Conservation (phyloP, 2,329 filamentous ascomycete genomes). For the Fusarium haematococcum region DNA sequence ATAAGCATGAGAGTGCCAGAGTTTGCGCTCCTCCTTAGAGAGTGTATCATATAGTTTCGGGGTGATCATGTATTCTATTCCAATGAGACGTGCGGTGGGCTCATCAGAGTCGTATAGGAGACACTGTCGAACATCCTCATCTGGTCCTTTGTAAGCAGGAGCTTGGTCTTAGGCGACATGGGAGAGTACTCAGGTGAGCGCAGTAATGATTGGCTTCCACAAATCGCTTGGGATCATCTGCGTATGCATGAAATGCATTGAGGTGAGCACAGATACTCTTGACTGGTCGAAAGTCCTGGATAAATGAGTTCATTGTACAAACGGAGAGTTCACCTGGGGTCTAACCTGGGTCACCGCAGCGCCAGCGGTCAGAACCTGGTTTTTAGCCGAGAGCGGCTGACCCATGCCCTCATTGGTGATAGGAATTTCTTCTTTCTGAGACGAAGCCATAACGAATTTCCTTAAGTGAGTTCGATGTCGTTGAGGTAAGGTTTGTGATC, state of each 20-base stretch:
- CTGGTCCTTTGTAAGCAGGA: slow-evolving; percentile 50
- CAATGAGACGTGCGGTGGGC: slow-evolving; percentile 78
- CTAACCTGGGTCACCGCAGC: slow-evolving; percentile 68
- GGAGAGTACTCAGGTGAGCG: slow-evolving; percentile 69
- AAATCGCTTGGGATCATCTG: slow-evolving; percentile 74
- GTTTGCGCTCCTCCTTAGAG: slow-evolving; percentile 72
- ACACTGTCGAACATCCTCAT: slow-evolving; percentile 81
- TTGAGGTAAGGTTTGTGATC: slow-evolving; percentile 22
- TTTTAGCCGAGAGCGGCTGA: slow-evolving; percentile 63
- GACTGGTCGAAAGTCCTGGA: slow-evolving; percentile 74
- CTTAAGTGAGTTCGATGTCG: not conserved
- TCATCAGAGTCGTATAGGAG: slow-evolving; percentile 82
- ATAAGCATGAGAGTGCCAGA: slow-evolving; percentile 84
- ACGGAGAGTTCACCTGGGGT: rapidly evolving
- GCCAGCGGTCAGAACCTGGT: slow-evolving; percentile 70
- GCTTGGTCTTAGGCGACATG: rapidly evolving
- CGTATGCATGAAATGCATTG: slow-evolving; percentile 88
- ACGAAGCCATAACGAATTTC: slow-evolving; percentile 11
- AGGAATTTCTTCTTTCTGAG: slow-evolving; percentile 11
- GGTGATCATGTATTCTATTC: slow-evolving; percentile 90
- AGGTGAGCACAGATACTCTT: slow-evolving; percentile 84
- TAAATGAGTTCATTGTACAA: not conserved
- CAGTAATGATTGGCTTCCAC: slow-evolving; percentile 91
- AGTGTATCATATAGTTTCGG: slow-evolving; percentile 75
- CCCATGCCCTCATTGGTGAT: slow-evolving; percentile 52